phyloP scores from a whole-genome alignment of 176 grass and related monocot species.

The Musa schizocarpa region DNA sequence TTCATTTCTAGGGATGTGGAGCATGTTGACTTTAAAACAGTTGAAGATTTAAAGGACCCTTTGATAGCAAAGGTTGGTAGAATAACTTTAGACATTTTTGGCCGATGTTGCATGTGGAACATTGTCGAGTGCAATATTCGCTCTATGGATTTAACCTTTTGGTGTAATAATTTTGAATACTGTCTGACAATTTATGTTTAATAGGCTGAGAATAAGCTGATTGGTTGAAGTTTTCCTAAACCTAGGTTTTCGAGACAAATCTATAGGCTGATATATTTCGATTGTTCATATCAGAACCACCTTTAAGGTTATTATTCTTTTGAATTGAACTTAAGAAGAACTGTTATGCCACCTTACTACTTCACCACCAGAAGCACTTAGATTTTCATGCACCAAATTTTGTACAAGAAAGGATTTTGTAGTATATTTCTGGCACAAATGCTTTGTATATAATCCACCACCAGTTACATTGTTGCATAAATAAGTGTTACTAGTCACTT shows the following conservation, averaged over 20 bases:
- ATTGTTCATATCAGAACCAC: neutral
- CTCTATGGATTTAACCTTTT: neutral
- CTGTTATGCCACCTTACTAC: neutral
- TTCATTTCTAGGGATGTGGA: conserved; percentile 36
- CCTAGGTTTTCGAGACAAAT: too few relatives aligned
- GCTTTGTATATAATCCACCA: neutral
- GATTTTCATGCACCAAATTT: neutral
- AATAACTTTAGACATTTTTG: too few relatives aligned
- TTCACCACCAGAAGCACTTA: neutral
- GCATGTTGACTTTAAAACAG: conserved; percentile 69
- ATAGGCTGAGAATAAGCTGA: neutral
- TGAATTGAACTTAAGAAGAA: neutral
- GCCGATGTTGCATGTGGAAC: neutral
- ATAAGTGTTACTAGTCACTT: neutral
- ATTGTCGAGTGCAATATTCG: neutral
- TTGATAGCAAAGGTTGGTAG: conserved; percentile 66
- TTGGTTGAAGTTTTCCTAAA: too few relatives aligned
- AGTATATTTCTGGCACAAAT: neutral
- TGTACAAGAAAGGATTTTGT: too few relatives aligned
- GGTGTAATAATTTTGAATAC: too few relatives aligned
- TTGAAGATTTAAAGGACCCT: conserved; percentile 76
- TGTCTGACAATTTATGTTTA: neutral
- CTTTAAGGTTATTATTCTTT: neutral
- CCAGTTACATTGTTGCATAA: neutral
- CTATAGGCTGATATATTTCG: neutral